Evolutionary conservation across 78 protist genomes (phyloP).

Genomic region (Polysphondylium violaceum): DNA sequence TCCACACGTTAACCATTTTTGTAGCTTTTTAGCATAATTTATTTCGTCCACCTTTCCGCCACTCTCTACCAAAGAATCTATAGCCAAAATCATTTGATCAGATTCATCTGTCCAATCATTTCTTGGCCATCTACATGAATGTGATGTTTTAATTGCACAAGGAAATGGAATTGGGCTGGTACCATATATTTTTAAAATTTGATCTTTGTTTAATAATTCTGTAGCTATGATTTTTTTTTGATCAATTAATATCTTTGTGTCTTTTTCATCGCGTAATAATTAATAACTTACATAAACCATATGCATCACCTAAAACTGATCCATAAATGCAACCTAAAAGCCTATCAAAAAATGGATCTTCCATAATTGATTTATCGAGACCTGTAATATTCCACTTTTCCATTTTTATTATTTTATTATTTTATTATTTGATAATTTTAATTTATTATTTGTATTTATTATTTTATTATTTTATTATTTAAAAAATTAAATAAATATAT

Average conservation of each 20-base stretch:
- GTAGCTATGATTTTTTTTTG: conserved; percentile 36
- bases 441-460: neutral
- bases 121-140: conserved; percentile 72
- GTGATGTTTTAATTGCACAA: conserved; percentile 56
- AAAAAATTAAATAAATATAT: too few species aligned
- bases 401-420: conserved; percentile 11
- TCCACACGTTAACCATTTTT: conserved; percentile 70
- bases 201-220: conserved; percentile 75
- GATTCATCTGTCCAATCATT: conserved; percentile 82
- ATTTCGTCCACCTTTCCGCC: conserved; percentile 48
- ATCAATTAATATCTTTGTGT: neutral
- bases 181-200: conserved; percentile 64
- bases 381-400: conserved; percentile 42
- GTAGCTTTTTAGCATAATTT: conserved; percentile 66
- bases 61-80: conserved; percentile 51
- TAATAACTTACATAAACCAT: conserved; percentile 58
- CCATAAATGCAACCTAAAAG: conserved; percentile 77
- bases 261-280: neutral
- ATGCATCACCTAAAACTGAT: conserved; percentile 81
- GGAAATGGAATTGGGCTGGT: conserved; percentile 74
- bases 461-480: neutral
- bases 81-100: conserved; percentile 81
- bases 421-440: neutral
- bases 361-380: conserved; percentile 31
- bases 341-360: conserved; percentile 74